Conservation (phyloP, 257 asterid genomes). For the Solanum stenotomum region DNA sequence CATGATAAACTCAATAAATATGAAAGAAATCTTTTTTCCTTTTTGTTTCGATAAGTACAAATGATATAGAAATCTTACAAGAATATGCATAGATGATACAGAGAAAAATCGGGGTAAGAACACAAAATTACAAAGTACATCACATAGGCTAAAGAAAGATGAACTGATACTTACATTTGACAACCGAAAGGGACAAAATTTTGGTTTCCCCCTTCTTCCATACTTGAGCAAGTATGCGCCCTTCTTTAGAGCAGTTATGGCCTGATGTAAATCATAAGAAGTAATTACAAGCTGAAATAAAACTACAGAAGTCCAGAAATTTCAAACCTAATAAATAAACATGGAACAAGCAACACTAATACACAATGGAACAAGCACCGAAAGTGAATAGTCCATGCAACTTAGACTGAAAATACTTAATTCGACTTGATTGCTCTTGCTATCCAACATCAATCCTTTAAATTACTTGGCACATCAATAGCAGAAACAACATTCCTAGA, state of each 20-base stretch:
- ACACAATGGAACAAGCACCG: conserved; percentile 1
- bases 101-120: conserved; percentile 3
- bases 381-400: background rate
- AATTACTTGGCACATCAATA: background rate
- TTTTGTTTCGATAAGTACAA: background rate
- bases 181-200: conserved; percentile 84
- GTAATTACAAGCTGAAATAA: conserved; percentile 14
- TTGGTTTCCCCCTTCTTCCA: conserved; percentile 94
- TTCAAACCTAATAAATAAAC: conserved; percentile 5
- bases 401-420: background rate
- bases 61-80: background rate
- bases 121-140: background rate
- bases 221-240: conserved; percentile 79
- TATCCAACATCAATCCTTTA: background rate
- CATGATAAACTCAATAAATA: background rate
- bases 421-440: background rate
- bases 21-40: background rate
- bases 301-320: conserved; percentile 1
- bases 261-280: conserved; percentile 41
- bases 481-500: background rate
- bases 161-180: conserved; percentile 53
- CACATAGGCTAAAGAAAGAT: background rate
- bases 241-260: conserved; percentile 77
- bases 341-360: conserved; percentile 1
- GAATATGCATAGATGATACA: background rate